Evolutionary conservation across 2,329 filamentous ascomycete genomes (phyloP).

Genomic region (Fusarium vanettenii): DNA sequence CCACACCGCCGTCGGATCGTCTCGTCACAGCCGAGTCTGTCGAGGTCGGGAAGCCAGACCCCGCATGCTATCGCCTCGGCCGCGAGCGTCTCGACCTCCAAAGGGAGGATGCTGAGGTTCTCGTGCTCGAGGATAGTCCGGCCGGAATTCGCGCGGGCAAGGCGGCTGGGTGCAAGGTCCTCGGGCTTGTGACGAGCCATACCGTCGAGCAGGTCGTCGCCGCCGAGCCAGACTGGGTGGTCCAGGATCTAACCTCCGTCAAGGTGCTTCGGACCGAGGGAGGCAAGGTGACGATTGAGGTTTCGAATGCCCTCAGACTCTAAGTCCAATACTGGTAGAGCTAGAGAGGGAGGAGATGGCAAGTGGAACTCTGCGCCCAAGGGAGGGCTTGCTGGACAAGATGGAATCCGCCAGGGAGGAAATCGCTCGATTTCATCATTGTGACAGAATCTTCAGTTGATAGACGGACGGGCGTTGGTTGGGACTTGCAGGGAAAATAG

Average conservation of each 20-base stretch:
- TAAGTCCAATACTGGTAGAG: slow-evolving; percentile 27
- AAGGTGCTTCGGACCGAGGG: slow-evolving; percentile 68
- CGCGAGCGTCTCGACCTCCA: slow-evolving; percentile 68
- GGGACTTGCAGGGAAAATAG: slow-evolving; percentile 11
- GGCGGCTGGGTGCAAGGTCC: slow-evolving; percentile 84
- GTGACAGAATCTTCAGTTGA: slow-evolving; percentile 26
- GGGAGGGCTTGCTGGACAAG: slow-evolving; percentile 1
- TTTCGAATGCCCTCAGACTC: slow-evolving; percentile 68
- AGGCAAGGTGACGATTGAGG: slow-evolving; percentile 74
- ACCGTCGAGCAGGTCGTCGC: slow-evolving; percentile 75
- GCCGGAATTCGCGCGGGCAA: slow-evolving; percentile 87
- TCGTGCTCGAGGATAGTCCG: slow-evolving; percentile 91
- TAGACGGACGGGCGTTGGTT: slow-evolving; percentile 13
- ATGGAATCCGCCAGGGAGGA: slow-evolving; percentile 17
- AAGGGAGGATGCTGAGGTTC: slow-evolving; percentile 61
- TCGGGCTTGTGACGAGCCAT: slow-evolving; percentile 89
- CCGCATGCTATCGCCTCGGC: slow-evolving; percentile 77
- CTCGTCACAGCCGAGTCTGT: slow-evolving; percentile 83
- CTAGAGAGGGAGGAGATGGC: slow-evolving; percentile 8
- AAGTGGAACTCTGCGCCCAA: slow-evolving; percentile 4
- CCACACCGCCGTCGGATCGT: slow-evolving; percentile 65
- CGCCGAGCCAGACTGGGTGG: slow-evolving; percentile 89
- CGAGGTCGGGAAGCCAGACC: slow-evolving; percentile 80
- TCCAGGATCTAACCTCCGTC: slow-evolving; percentile 82
- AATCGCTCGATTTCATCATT: slow-evolving; percentile 34